A percentile compares a stretch with the other conserved stretches of the same genome.
Evolutionary conservation across 106 monocot species (phyloP).

Genomic region (Allium sativum): DNA sequence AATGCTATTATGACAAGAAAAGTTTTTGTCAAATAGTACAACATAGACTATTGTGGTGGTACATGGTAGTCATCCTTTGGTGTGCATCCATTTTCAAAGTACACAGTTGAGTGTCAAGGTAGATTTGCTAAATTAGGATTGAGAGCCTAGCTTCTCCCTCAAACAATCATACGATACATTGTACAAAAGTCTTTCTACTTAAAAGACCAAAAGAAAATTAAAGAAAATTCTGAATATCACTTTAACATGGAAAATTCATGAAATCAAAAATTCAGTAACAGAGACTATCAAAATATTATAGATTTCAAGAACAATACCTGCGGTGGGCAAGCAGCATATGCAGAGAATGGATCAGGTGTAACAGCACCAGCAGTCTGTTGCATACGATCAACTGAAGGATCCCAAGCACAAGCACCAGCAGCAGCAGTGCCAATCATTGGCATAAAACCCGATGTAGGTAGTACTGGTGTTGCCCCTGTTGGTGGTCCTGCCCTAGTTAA

Average conservation of each 20-base stretch:
- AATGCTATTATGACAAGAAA: neutral
- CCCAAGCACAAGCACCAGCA: constrained; percentile 7
- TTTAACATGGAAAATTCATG: neutral
- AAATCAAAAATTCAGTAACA: too few relatives aligned
- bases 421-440: constrained; percentile 11
- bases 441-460: constrained; percentile 5
- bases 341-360: constrained; percentile 26
- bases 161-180: neutral
- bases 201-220: neutral
- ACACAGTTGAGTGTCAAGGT: too few relatives aligned
- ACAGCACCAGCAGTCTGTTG: constrained; percentile 3
- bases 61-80: too few relatives aligned
- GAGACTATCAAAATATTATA: too few relatives aligned
- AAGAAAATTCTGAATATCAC: neutral
- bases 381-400: constrained; percentile 12
- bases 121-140: too few relatives aligned
- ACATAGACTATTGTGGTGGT: too few relatives aligned
- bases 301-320: constrained; percentile 18
- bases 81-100: too few relatives aligned
- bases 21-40: too few relatives aligned
- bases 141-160: neutral
- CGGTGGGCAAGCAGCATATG: constrained; percentile 31
- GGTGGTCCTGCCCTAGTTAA: neutral
- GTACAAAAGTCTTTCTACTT: neutral
- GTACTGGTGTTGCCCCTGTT: neutral